phyloP scores from a whole-genome alignment of 1,284 basidiomycete genomes.

The Pisolithus thermaeus region DNA sequence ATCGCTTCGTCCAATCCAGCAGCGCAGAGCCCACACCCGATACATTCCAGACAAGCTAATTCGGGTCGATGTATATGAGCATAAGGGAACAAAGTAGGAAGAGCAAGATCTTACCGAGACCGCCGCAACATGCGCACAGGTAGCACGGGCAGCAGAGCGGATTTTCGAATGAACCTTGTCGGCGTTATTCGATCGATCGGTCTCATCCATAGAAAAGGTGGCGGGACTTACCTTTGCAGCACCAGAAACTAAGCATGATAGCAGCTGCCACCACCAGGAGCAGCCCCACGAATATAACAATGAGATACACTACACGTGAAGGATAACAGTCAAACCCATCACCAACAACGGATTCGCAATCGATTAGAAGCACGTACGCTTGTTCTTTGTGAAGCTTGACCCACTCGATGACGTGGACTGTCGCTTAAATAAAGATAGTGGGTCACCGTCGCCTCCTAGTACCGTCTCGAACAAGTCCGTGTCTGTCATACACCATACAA shows the following conservation, averaged over 20 bases:
- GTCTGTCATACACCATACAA: slow-evolving; percentile 28
- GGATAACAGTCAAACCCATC: too few relatives aligned
- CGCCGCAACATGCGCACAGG: slow-evolving; percentile 60
- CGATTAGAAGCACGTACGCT: slow-evolving; percentile 27
- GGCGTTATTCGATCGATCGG: slow-evolving; percentile 7
- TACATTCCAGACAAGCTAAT: slow-evolving; percentile 47
- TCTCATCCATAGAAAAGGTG: neutral
- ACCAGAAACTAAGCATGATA: slow-evolving; percentile 54
- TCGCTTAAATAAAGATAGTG: slow-evolving; percentile 29
- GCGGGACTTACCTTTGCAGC: slow-evolving; percentile 41
- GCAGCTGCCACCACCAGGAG: slow-evolving; percentile 44
- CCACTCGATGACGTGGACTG: slow-evolving; percentile 18
- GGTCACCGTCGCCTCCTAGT: slow-evolving; percentile 10
- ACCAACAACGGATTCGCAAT: too few relatives aligned
- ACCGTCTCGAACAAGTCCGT: slow-evolving; percentile 20
- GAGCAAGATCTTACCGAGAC: slow-evolving; percentile 39
- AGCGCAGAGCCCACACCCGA: slow-evolving; percentile 50
- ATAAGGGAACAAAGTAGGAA: slow-evolving; percentile 4
- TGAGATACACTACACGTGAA: slow-evolving; percentile 40
- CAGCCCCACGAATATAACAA: slow-evolving; percentile 52
- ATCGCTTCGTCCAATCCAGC: slow-evolving; percentile 32
- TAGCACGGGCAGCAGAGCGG: slow-evolving; percentile 61
- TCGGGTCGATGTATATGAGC: slow-evolving; percentile 7
- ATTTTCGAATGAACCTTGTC: slow-evolving; percentile 48
- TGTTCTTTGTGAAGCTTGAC: slow-evolving; percentile 33